Base-by-base conservation (phyloP, 192 early-diverging fungal species). In the Rhizophagus clarus region DNA sequence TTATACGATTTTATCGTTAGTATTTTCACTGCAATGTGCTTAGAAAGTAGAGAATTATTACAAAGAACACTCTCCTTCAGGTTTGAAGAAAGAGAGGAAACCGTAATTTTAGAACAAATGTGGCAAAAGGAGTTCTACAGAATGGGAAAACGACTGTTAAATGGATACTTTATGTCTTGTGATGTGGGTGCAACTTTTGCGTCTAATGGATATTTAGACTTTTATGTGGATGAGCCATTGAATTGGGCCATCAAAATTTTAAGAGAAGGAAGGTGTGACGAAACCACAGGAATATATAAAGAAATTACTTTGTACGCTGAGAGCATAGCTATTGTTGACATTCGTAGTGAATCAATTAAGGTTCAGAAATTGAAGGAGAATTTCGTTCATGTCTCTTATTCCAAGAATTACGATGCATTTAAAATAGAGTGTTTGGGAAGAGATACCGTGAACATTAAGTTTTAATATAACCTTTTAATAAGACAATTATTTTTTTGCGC, bases 241-340 rank as follows among this genome's bases (percentile, higher is more conserved):
- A 45, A 45, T 4, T 45, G 42, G 75, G 32, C 31, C 15, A 76
- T 76, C 3, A 9, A 76, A 64, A 24, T 76, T 20, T 62, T 76
- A 42, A 62, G 75, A 63, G 29, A 63, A 42, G 61, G 34, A 45
- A 1, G 7, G 9, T 12, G 0, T 45, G 42, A 45, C 2, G 0
- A 45, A 45, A 2, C 11, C 42, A 45, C 42, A 45, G 42, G 42
- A 45, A 12, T 45, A 45, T 45, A 45, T 10, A 42, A 62, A 61
- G 74, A 62, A 34, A 62, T 37, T 76, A 76, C 37, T 9, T 20
- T 37, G 11, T 12, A 45, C 1, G 42, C 42, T 45, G 40, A 76
- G 74, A 63, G 61, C 12, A 42, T 63, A 76, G 74, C 24, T 63
- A 75, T 76, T 40, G 40, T 76, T 76, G 74, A 76, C 40, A 63